phyloP scores from a whole-genome alignment of 768 basidiomycete genomes.

The button mushroom (Agaricus bisporus) region DNA sequence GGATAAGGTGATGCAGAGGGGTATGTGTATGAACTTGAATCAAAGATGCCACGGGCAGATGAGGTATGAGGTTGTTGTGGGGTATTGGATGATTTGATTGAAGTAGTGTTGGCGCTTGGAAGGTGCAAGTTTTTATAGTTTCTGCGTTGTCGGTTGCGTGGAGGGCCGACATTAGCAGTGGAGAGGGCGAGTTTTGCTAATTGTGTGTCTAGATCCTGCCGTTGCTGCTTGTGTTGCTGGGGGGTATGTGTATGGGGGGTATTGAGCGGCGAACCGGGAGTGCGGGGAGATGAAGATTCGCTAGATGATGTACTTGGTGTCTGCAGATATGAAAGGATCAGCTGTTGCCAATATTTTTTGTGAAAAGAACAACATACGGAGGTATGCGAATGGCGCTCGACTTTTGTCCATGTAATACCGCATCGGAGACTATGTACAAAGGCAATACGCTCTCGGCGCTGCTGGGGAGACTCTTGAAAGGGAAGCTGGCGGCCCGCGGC shows the following conservation, averaged over 20 bases:
- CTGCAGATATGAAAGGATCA: not conserved
- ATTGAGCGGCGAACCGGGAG: constrained; percentile 7
- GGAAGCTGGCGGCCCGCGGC: constrained; percentile 36
- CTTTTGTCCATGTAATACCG: not conserved
- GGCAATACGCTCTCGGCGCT: constrained; percentile 46
- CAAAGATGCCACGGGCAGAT: constrained; percentile 1
- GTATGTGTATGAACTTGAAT: constrained; percentile 1
- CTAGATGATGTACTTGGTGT: constrained; percentile 1
- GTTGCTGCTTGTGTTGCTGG: not conserved
- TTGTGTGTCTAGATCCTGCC: not conserved
- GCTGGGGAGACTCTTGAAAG: constrained; percentile 38
- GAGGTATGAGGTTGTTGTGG: not conserved
- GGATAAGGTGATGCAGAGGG: not conserved
- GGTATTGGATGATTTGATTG: not conserved
- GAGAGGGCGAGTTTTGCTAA: not conserved
- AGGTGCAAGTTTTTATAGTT: constrained; percentile 11
- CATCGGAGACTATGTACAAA: constrained; percentile 39
- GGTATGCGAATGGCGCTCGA: not conserved
- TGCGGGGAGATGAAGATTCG: constrained; percentile 8
- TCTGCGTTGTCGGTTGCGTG: constrained; percentile 1
- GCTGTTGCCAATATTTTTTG: not conserved
- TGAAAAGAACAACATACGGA: not conserved
- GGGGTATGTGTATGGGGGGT: constrained; percentile 8
- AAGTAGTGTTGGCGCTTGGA: not conserved
- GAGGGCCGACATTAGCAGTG: not conserved